Percentiles rank a stretch among this genome's conserved stretches.
Conservation (phyloP, 306 rosid genomes). For the Casuarina glauca region DNA sequence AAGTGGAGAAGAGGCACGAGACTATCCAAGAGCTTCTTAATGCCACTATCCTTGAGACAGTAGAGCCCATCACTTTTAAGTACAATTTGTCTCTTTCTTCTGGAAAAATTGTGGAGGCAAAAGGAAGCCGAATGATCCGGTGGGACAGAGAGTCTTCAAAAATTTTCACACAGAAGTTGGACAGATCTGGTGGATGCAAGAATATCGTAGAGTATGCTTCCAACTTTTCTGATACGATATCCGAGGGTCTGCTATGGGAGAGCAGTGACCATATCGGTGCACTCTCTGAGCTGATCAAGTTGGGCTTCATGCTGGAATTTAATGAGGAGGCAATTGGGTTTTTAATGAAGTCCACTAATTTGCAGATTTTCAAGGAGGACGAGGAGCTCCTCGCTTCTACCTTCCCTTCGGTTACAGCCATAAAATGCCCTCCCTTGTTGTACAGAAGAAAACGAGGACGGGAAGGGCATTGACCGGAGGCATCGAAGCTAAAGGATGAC, state of each 20-base stretch:
- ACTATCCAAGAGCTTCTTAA: constrained; percentile 49
- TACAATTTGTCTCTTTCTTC: constrained; percentile 44
- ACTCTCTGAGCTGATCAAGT: constrained; percentile 60
- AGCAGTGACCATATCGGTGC: constrained; percentile 43
- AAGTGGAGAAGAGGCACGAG: constrained; percentile 48
- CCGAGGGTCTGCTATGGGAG: constrained; percentile 57
- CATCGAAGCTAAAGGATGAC: too few species aligned
- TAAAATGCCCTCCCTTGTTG: too few species aligned
- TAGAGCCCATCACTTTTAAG: constrained; percentile 41
- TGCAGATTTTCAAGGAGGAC: constrained; percentile 65
- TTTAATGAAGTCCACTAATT: constrained; percentile 62
- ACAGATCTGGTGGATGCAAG: constrained; percentile 22
- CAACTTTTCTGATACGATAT: constrained; percentile 54
- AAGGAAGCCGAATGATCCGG: constrained; percentile 36
- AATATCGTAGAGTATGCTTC: constrained; percentile 49
- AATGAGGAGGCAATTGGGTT: constrained; percentile 51
- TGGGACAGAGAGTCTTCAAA: constrained; percentile 45
- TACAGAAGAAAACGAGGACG: too few species aligned
- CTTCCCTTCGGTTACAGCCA: constrained; percentile 27
- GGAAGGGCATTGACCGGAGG: too few species aligned
- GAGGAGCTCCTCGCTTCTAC: constrained; percentile 48
- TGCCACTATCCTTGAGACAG: constrained; percentile 39
- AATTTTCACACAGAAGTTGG: constrained; percentile 43
- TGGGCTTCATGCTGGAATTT: constrained; percentile 55
- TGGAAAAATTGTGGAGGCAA: constrained; percentile 30